Conservation (phyloP, 805 yeast genomes). For the Hanseniaspora pseudoguilliermondii region DNA sequence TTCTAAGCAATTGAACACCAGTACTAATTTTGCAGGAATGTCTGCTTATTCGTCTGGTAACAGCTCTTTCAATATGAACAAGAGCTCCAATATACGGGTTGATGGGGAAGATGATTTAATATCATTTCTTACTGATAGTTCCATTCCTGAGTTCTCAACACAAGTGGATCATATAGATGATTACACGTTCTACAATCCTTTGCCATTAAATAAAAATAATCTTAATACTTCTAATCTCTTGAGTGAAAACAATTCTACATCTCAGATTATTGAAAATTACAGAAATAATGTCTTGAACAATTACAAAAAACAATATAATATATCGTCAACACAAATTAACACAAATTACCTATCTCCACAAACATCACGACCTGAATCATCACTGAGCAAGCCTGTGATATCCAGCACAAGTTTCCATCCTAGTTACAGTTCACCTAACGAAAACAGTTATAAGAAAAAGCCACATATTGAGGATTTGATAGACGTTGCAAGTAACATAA, state of each 20-base stretch:
- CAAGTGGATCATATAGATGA: neutral
- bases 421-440: neutral
- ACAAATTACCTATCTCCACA: neutral
- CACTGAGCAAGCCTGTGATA: neutral
- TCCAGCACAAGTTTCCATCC: neutral
- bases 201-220: conserved; percentile 7
- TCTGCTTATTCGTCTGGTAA: neutral
- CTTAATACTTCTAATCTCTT: neutral
- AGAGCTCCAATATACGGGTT: neutral
- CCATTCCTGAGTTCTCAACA: neutral
- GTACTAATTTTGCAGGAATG: neutral
- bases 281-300: neutral
- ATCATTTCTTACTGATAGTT: neutral
- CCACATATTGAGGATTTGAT: conserved; percentile 23
- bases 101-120: neutral
- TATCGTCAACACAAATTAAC: neutral
- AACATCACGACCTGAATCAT: neutral
- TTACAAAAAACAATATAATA: neutral
- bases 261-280: conserved; percentile 1
- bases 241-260: neutral
- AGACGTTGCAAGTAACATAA: conserved; percentile 19
- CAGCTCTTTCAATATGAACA: neutral
- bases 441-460: conserved; percentile 6
- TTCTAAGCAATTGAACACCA: neutral
- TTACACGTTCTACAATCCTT: neutral